Evolutionary conservation across 768 basidiomycete species (phyloP), one percentile per base, ranked within the genome.

Genomic region (Austroboletus festivus): DNA sequence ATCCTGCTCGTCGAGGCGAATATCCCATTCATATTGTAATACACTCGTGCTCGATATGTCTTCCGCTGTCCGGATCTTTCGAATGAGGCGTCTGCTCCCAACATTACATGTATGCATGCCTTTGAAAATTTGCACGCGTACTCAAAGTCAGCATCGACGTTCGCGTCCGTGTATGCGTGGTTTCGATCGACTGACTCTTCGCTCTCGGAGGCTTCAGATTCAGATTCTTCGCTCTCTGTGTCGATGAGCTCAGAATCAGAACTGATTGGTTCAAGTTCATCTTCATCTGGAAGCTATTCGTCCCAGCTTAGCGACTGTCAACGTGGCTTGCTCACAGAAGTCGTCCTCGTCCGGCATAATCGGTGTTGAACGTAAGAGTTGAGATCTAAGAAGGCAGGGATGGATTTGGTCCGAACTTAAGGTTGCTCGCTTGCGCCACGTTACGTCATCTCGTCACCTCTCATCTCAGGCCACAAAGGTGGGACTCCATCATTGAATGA

Each of bases 21-120:
- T 78, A 52, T 90, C 85, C 86, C 89, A 93, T 48, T 85, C 81
- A 47, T 79, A 78, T 31, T 77, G 73, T 20, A 89, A 67, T 33
- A 80, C 65, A 4, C 48, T 48, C 4, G 48, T 55, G n/a, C 40
- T 55, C 21, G 56, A 59, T 26, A 59, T 21, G 26, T 59, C 52
- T 11, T 82, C 76, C 26, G 75, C 72, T 1, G 74, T 65, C 24
- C 83, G 76, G 47, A 90, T 86, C 39, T 77, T 79, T 51, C 80
- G 73, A 4, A 89, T 79, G 21, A 91, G 77, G 26, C 83, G 85
- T 50, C 87, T 89, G 53, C 26, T 39, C 8, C 40, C 45, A 31
- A 34, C 13, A 37, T 5, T 35, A 18, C 23, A 16, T 3, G 10
- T 12, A 28, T 28, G 22, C 28, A 13, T 4, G 4, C 19, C 20